A percentile compares a stretch with the other conserved stretches of the same genome.
phyloP scores from a whole-genome alignment of 2,329 filamentous ascomycete genomes.

The Rasamsonia emersonii region DNA sequence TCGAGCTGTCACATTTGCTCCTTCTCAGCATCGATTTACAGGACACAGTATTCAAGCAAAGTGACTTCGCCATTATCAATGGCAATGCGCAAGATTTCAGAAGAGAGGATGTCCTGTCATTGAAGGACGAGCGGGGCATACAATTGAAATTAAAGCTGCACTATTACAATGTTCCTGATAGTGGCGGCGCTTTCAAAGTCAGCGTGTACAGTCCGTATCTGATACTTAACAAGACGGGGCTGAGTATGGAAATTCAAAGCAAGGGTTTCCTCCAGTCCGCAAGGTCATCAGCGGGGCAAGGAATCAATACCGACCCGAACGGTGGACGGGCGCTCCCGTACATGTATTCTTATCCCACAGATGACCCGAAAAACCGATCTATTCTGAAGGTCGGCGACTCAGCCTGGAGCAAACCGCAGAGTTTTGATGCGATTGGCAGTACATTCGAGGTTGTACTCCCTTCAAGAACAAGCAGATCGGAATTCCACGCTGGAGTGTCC shows the following conservation, averaged over 20 bases:
- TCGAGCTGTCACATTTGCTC: conserved; percentile 87
- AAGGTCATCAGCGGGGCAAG: conserved; percentile 74
- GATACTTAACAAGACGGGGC: conserved; percentile 86
- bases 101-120: conserved; percentile 66
- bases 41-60: conserved; percentile 87
- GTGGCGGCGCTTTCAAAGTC: conserved; percentile 91
- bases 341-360: conserved; percentile 88
- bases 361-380: conserved; percentile 86
- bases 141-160: conserved; percentile 76
- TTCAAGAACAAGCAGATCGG: conserved; percentile 59
- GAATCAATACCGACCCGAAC: conserved; percentile 48
- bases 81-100: conserved; percentile 79
- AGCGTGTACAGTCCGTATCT: conserved; percentile 94
- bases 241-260: conserved; percentile 77
- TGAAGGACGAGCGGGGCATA: conserved; percentile 78
- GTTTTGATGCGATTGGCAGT: conserved; percentile 95
- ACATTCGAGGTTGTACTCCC: conserved; percentile 79
- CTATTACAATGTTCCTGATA: conserved; percentile 82
- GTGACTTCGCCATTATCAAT: conserved; percentile 97
- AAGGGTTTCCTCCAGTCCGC: conserved; percentile 82
- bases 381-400: conserved; percentile 82
- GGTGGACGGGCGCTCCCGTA: conserved; percentile 66
- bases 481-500: conserved; percentile 85
- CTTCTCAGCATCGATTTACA: conserved; percentile 94
- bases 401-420: conserved; percentile 93